Evolutionary conservation across 345 rosid genomes (phyloP), one percentile per base, ranked within the genome.

Genomic region (Hirschfeldia incana): DNA sequence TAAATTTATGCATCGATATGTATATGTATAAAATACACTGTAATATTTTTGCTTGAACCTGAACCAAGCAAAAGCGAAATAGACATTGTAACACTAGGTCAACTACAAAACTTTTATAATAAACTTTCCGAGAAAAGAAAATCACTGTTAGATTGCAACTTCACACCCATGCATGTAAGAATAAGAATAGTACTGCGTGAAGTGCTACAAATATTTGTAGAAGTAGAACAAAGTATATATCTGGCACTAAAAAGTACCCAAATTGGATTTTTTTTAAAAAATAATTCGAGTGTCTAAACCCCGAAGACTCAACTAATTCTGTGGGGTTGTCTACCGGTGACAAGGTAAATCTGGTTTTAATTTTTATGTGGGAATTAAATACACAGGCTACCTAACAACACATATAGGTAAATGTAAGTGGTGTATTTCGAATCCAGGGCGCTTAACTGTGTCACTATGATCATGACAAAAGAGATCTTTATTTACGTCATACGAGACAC

Each of bases 401-500:
- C 21, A 21, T 21, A 21, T 21, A 21, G 21, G 21, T 21, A 21
- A 21, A 21, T 21, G 21, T 21, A 21, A 21, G 21, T 21, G 21
- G 21, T 21, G 21, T 21, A 21, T 21, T 21, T 21, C 21, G 1
- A 21, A 21, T 21, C 21, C 21, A 1, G 21, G 21, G 21, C 21
- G 21, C 21, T 21, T 21, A 21, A 21, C 21, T 21, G 21, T 21
- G 21, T 21, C 21, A 21, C 21, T 21, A 33, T 69, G 21, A 53
- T 65, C 64, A 44, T 70, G 65, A 63, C 51, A 64, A 34, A 55
- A 51, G 8, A 37, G 12, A 67, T 73, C 9, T 78, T 15, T 70
- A 42, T 78, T 72, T 66, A 65, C 63, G 62, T 21, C 72, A 11
- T 72, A 58, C 67, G 69, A 67, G 44, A 42, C 67, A 78, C 6